Conservation (phyloP, 805 yeast species). For the Ogataea haglerorum region DNA sequence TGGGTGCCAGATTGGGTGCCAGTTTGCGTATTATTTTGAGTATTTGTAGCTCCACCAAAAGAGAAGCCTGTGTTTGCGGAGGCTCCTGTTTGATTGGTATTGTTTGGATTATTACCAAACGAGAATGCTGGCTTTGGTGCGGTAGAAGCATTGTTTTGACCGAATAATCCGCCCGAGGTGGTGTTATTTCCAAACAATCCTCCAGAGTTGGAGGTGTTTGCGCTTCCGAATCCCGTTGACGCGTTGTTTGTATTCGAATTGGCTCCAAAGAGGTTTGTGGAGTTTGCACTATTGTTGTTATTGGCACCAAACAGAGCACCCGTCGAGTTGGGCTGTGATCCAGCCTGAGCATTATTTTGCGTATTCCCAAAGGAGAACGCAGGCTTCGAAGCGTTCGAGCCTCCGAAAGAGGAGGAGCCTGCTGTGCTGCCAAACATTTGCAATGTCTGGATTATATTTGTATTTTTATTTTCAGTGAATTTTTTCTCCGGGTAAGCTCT, state of each 20-base stretch:
- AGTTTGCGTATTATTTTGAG: slow-evolving; percentile 6
- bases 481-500: slow-evolving; percentile 9
- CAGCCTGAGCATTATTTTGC: neutral
- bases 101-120: slow-evolving; percentile 4
- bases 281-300: slow-evolving; percentile 1
- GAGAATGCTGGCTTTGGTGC: slow-evolving; percentile 10
- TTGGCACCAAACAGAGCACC: slow-evolving; percentile 6
- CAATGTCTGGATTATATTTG: neutral
- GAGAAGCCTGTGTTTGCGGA: slow-evolving; percentile 12
- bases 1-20: slow-evolving; percentile 10
- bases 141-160: slow-evolving; percentile 6
- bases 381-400: slow-evolving; percentile 3
- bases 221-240: slow-evolving; percentile 1
- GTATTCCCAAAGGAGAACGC: slow-evolving; percentile 4
- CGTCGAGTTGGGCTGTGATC: neutral
- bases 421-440: slow-evolving; percentile 9
- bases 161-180: slow-evolving; percentile 15
- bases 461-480: slow-evolving; percentile 1
- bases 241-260: neutral
- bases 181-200: slow-evolving; percentile 6
- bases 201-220: slow-evolving; percentile 15
- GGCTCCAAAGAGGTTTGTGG: slow-evolving; percentile 5
- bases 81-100: slow-evolving; percentile 1
- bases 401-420: slow-evolving; percentile 10
- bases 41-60: slow-evolving; percentile 9